A percentile compares a stretch with the other conserved stretches of the same genome.
These are phyloP conservation scores for Aureobasidium sp. DNA, from an alignment of 2,329 filamentous ascomycete genomes.

Conservation along the genomic window DNA sequence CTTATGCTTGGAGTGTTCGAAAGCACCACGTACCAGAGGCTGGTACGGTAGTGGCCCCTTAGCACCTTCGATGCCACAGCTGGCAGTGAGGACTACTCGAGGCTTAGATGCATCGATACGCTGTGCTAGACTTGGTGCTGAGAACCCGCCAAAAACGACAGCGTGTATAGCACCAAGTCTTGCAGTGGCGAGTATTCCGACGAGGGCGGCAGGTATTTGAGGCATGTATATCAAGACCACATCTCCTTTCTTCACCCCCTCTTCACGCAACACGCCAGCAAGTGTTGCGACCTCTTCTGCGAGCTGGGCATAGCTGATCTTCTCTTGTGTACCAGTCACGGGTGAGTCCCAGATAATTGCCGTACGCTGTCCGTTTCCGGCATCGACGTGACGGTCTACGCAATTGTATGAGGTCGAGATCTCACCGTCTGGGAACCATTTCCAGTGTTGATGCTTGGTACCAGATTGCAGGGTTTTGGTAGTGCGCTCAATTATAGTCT, in stretches of 20 bases:
- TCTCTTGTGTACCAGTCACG: conserved; percentile 66
- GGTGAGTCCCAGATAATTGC: conserved; percentile 87
- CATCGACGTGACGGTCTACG: conserved; percentile 77
- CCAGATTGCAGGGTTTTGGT: conserved; percentile 59
- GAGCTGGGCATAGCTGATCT: conserved; percentile 67
- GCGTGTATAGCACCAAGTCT: conserved; percentile 82
- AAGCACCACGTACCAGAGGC: conserved; percentile 67
- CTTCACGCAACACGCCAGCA: conserved; percentile 73
- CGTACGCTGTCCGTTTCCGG: conserved; percentile 63
- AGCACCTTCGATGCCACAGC: conserved; percentile 81
- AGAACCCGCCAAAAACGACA: conserved; percentile 91
- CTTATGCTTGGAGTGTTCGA: conserved; percentile 61
- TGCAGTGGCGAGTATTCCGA: conserved; percentile 74
- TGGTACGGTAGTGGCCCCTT: conserved; percentile 76
- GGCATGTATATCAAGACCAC: conserved; percentile 94
- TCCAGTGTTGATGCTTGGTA: conserved; percentile 67
- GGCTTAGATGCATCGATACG: conserved; percentile 78
- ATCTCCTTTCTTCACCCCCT: conserved; percentile 76
- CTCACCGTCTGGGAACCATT: conserved; percentile 84
- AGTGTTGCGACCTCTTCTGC: conserved; percentile 74
- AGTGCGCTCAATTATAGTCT: conserved; percentile 51
- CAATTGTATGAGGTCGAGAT: conserved; percentile 92
- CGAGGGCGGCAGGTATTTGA: conserved; percentile 86
- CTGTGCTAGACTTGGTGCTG: conserved; percentile 71
- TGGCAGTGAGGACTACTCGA: conserved; percentile 73